Conservation (phyloP, 2,329 filamentous ascomycete species). For the Epichloe festucae region DNA sequence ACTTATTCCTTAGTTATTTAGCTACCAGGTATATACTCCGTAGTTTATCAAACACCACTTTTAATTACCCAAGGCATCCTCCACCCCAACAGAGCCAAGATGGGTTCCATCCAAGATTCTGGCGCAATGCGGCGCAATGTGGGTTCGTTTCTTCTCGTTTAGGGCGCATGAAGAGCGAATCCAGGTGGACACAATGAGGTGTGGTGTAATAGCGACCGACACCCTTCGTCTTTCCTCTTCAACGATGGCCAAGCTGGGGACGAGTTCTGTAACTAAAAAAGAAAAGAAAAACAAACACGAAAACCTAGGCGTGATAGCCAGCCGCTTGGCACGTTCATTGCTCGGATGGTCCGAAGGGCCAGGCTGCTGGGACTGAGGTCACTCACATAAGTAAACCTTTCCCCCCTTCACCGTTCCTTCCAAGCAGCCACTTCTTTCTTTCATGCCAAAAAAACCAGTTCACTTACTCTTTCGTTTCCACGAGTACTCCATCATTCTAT, state of each 20-base stretch:
- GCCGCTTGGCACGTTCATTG: constrained; percentile 4
- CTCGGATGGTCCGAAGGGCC: constrained; percentile 6
- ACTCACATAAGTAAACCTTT: constrained; percentile 24
- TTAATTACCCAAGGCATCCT: too few species aligned
- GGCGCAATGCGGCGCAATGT: not conserved
- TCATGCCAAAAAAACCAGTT: constrained; percentile 13
- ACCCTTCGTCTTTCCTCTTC: not conserved
- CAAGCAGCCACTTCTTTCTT: constrained; percentile 12
- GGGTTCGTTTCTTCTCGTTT: too few species aligned
- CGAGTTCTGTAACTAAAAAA: not conserved
- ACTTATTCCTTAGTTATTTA: too few species aligned
- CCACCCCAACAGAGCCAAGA: not conserved
- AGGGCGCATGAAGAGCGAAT: too few species aligned
- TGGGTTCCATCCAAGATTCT: not conserved
- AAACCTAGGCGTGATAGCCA: constrained; percentile 3
- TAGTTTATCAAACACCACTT: too few species aligned
- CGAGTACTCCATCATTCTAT: constrained; percentile 2
- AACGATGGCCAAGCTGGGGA: not conserved
- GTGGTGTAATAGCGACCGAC: too few species aligned
- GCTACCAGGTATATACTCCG: too few species aligned
- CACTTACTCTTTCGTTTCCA: constrained; percentile 4
- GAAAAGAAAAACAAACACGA: not conserved
- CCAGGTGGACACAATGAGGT: too few species aligned
- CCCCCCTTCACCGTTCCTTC: constrained; percentile 18
- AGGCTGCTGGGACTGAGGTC: constrained; percentile 7